Base-by-base conservation (phyloP, 225 moss, liverwort and hornwort species). In the Sphagnum contortum region DNA sequence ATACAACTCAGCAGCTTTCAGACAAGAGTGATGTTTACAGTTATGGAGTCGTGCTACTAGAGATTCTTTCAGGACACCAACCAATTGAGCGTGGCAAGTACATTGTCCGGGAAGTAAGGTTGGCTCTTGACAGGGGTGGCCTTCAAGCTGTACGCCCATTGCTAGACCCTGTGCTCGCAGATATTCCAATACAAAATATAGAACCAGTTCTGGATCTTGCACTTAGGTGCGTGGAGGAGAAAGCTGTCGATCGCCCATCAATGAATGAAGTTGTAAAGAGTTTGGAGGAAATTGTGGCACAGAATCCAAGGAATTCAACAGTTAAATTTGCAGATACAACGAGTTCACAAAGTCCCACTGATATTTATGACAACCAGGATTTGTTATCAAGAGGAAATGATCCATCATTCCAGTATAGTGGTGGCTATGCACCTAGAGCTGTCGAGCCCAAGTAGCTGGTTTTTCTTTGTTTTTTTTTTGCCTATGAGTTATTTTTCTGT, bases 11-110 rank as follows among this genome's bases (percentile, higher is more conserved):
- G 12, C 80, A 88, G 49, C 72, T 93, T 3, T 90, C 93, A 6
- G 87, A 81, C 50, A 98, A 87, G 87, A 87, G 85, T 62, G 96
- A 98, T 49, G 91, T 98, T 4, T 98, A 93, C 76, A 86, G 89
- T 58, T 98, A 91, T 59, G 96, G 95, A 49, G 84, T 95, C 46
- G 91, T 95, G 50, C 77, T 91, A 1, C 52, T 95, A 45, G 94
- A 95, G 71, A 70, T 89, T 0, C 60, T 91, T 6, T 88, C 89
- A 6, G 89, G 82, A 4, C 64, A 0, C 55, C 72, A 72, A 6
- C 94, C 94, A 0, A 81, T 89, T 8, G 65, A 78, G 6, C 59
- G 65, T 11, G 89, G 91, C 49, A 80, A 72, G 69, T 89, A 82
- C 76, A 75, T 89, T 12, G 89, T 91, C 8, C 84, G 81, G 0